A percentile compares a stretch with the other conserved stretches of the same genome.
phyloP scores from a whole-genome alignment of 192 early-diverging fungal species.

The Chytriomyces confervae region DNA sequence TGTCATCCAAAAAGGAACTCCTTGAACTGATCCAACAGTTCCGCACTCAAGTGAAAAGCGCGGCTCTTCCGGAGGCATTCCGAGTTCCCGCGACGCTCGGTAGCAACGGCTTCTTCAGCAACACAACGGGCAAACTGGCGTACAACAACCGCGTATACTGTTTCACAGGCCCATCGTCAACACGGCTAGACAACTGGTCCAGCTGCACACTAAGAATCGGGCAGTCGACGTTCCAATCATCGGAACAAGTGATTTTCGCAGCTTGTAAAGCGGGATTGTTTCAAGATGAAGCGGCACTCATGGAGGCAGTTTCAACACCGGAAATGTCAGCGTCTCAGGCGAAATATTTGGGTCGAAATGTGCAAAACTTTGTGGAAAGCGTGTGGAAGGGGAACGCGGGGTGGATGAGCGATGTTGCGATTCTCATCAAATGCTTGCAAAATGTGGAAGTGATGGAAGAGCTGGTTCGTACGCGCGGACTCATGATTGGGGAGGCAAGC shows the following conservation, averaged over 20 bases:
- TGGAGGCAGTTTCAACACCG: background rate
- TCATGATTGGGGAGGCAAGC: constrained; percentile 5
- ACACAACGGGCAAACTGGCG: too few species aligned
- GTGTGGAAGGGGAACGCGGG: background rate
- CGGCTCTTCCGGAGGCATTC: too few species aligned
- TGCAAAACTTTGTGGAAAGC: background rate
- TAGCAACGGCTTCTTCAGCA: too few species aligned
- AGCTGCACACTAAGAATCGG: background rate
- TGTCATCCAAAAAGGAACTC: too few species aligned
- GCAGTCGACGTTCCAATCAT: background rate
- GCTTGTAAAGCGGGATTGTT: constrained; percentile 18
- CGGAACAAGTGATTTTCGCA: constrained; percentile 19
- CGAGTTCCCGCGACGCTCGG: too few species aligned
- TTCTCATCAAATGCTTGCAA: constrained; percentile 3
- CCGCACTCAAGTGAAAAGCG: too few species aligned
- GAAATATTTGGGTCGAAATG: background rate
- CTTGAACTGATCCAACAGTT: too few species aligned
- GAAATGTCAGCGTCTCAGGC: background rate
- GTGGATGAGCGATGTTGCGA: constrained; percentile 17
- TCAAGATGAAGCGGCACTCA: background rate
- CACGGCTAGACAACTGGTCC: constrained; percentile 10
- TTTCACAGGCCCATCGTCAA: background rate
- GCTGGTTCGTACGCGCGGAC: background rate
- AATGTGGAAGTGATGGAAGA: constrained; percentile 4
- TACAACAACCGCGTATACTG: too few species aligned